A percentile compares a stretch with the other conserved stretches of the same genome.
Evolutionary conservation across 2,329 filamentous ascomycete genomes (phyloP).

Genomic region (Aspergillus bombycis): DNA sequence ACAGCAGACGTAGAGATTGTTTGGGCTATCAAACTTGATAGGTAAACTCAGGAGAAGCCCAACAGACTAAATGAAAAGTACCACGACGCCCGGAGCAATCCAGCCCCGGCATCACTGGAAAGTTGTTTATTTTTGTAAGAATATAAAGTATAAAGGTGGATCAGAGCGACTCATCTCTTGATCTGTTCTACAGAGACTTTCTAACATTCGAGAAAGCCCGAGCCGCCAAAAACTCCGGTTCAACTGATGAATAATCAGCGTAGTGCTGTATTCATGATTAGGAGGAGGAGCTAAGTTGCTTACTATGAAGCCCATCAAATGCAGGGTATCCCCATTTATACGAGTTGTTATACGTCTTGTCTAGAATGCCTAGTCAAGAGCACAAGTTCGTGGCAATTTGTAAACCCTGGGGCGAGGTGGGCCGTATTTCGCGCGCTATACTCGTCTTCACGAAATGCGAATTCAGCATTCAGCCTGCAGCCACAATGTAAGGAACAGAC

Average conservation of each 20-base stretch:
- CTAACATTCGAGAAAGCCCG: neutral
- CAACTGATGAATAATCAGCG: neutral
- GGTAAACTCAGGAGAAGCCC: neutral
- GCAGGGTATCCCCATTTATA: neutral
- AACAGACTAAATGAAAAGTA: too few species aligned
- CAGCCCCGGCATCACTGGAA: neutral
- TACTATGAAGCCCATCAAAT: rapidly evolving
- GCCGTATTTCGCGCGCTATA: neutral
- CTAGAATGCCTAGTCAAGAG: neutral
- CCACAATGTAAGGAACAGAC: neutral
- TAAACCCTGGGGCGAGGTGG: neutral
- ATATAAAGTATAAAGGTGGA: neutral
- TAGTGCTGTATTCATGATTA: neutral
- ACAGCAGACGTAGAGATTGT: neutral
- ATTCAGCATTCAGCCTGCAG: neutral
- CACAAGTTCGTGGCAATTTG: neutral
- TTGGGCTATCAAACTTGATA: neutral
- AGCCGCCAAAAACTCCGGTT: neutral
- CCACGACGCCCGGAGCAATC: too few species aligned
- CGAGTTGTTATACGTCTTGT: neutral
- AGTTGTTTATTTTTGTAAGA: neutral
- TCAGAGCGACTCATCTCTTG: too few species aligned
- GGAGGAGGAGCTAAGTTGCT: neutral
- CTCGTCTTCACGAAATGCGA: neutral
- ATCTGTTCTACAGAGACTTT: neutral